Evolutionary conservation across 1,284 basidiomycete genomes (phyloP), one percentile per base, ranked within the genome.

Genomic region (Leucoagaricus sp.): DNA sequence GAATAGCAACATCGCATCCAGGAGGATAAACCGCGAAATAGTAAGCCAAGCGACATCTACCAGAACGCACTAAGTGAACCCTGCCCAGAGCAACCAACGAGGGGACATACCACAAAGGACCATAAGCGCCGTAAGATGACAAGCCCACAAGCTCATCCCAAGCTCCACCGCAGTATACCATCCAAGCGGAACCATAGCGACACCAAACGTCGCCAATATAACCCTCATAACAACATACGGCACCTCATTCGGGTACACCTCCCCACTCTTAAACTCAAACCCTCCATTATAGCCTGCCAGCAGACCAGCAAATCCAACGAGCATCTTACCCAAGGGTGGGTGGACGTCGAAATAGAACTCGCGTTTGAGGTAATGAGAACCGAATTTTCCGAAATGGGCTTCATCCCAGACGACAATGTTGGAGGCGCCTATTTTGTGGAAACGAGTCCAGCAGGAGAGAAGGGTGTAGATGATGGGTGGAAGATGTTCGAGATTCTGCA

Each of bases 321-420:
- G 83, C 94, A 99, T 98, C 80, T 99, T 99, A 21, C 97, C 96
- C 33, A 99, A 82, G 0, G 96, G 96, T 2, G 96, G 96, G 69
- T 99, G 96, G n/a, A 97, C 95, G 69, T 94, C 92, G 69, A 94
- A 94, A 76, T 96, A 97, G 78, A 96, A 97, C 68, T 94, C 91
- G 67, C 94, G 91, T 71, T 96, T 94, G 70, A 99, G 80, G 73
- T 99, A 99, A 74, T 97, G 91, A 25, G 94, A 94, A 55, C 94
- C 94, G 73, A 97, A 97, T 75, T 97, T 97, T 65, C 95, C 94
- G 73, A 97, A 97, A 73, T 97, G 94, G n/a, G 94, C 94, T 78
- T 98, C 97, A 73, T 99, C 97, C 96, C 97, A 99, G 58, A 98
- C 87, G 72, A 99, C 96, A 62, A 84, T 73, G 66, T 90, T 84